Evolutionary conservation across 805 yeast species (phyloP).

Genomic region (Teunomyces cretensis): DNA sequence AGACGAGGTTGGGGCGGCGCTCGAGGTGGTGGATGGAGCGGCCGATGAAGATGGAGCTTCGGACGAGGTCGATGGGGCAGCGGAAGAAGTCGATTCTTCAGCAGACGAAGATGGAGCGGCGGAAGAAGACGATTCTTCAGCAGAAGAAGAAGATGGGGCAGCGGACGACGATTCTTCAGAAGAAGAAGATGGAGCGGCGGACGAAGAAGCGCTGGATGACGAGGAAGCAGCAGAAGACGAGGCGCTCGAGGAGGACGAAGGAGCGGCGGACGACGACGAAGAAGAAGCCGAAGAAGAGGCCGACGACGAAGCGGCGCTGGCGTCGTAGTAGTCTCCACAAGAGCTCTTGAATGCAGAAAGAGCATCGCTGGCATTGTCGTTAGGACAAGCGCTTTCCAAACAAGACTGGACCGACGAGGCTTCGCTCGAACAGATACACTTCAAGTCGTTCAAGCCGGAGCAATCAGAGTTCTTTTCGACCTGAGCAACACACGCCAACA

Average conservation of each 20-base stretch:
- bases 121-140: conserved; percentile 5
- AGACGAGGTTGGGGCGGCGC: conserved; percentile 8
- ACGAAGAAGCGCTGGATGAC: conserved; percentile 3
- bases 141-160: conserved; percentile 6
- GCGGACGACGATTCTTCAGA: conserved; percentile 8
- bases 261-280: conserved; percentile 26
- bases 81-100: conserved; percentile 6
- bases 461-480: conserved; percentile 61
- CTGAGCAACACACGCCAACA: conserved; percentile 81
- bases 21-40: conserved; percentile 1
- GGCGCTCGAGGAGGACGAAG: conserved; percentile 14
- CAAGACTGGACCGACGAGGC: conserved; percentile 56
- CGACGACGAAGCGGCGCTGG: conserved; percentile 22
- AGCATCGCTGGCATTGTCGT: conserved; percentile 59
- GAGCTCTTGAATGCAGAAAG: conserved; percentile 52
- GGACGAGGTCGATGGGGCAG: conserved; percentile 5
- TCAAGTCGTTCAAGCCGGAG: conserved; percentile 57
- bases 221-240: conserved; percentile 4
- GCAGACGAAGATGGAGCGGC: conserved; percentile 7
- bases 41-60: conserved; percentile 1
- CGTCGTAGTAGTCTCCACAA: conserved; percentile 42
- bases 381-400: conserved; percentile 68
- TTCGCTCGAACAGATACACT: conserved; percentile 67
- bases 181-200: conserved; percentile 2
- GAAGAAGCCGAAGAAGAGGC: too few relatives aligned